Evolutionary conservation across 805 yeast species (phyloP).

Genomic region (Sugiyamaella chiloensis): DNA sequence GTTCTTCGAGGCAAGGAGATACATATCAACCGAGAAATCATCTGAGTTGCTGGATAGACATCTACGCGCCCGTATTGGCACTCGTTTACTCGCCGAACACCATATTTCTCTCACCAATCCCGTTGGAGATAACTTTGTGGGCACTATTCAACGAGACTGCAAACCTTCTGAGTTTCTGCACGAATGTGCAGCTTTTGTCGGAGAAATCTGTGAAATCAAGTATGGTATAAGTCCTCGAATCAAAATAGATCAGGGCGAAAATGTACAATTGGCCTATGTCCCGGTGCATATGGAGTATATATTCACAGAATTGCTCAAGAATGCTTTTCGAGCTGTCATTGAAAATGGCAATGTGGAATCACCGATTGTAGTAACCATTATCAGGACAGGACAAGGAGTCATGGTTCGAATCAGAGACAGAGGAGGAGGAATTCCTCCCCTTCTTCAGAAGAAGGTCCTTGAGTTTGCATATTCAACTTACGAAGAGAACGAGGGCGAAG

Average conservation of each 20-base stretch:
- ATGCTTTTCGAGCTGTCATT: constrained; percentile 82
- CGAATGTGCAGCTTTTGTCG: constrained; percentile 68
- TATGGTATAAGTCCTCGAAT: constrained; percentile 73
- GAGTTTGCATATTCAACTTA: constrained; percentile 86
- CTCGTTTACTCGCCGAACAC: constrained; percentile 84
- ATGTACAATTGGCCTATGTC: constrained; percentile 72
- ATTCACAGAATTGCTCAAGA: constrained; percentile 80
- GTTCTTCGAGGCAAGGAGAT: constrained; percentile 60
- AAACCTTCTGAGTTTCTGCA: constrained; percentile 61
- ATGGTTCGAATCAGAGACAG: constrained; percentile 78
- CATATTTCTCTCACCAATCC: constrained; percentile 62
- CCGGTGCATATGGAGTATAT: constrained; percentile 87
- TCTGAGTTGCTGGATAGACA: constrained; percentile 70
- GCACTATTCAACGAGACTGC: constrained; percentile 63
- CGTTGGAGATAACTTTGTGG: constrained; percentile 48
- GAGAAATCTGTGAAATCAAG: constrained; percentile 77
- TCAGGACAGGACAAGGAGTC: constrained; percentile 46
- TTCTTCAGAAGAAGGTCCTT: constrained; percentile 63
- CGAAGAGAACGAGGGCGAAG: constrained; percentile 53
- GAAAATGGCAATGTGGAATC: constrained; percentile 47
- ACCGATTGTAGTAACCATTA: constrained; percentile 50
- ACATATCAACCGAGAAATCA: constrained; percentile 45
- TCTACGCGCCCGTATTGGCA: constrained; percentile 76
- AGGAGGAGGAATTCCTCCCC: constrained; percentile 84
- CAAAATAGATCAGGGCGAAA: constrained; percentile 52